Evolutionary conservation across 306 rosid genomes (phyloP).

Genomic region (Bauhinia variegata): DNA sequence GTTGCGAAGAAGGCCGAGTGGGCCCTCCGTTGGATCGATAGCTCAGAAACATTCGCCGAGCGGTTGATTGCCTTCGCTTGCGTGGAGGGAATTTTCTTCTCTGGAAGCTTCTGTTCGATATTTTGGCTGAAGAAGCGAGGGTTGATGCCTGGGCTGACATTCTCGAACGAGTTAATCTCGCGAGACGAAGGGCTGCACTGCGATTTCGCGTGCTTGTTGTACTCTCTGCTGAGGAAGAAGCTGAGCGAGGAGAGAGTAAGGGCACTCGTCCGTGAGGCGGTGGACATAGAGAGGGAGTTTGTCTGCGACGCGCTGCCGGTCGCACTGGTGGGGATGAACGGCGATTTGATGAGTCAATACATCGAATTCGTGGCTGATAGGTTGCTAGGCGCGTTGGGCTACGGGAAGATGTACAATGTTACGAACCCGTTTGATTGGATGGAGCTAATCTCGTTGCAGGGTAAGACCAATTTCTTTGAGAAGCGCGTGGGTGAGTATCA

Average conservation of each 20-base stretch:
- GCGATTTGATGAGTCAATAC: constrained; percentile 70
- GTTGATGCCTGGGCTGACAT: constrained; percentile 77
- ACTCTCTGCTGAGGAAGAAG: constrained; percentile 52
- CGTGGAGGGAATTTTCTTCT: constrained; percentile 89
- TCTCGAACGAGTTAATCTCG: constrained; percentile 84
- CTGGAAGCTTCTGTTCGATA: constrained; percentile 81
- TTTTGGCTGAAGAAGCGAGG: constrained; percentile 94
- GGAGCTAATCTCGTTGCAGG: constrained; percentile 91
- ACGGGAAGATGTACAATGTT: constrained; percentile 55
- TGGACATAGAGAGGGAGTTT: constrained; percentile 76
- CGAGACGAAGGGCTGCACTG: constrained; percentile 86
- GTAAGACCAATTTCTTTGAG: constrained; percentile 90
- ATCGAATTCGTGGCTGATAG: constrained; percentile 89
- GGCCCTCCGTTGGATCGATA: constrained; percentile 58
- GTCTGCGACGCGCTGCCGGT: constrained; percentile 84
- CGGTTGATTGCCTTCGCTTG: constrained; percentile 78
- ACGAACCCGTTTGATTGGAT: constrained; percentile 93
- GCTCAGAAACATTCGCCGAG: constrained; percentile 44
- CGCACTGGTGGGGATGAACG: constrained; percentile 86
- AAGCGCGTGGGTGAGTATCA: constrained; percentile 87
- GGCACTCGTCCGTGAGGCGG: constrained; percentile 61
- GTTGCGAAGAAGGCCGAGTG: constrained; percentile 69
- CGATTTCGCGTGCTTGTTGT: constrained; percentile 78
- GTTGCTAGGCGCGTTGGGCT: constrained; percentile 65
- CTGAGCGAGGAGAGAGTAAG: constrained; percentile 63